Base-by-base conservation (phyloP, 2,329 filamentous ascomycete species). In the Chrysoporthe austroafricana region DNA sequence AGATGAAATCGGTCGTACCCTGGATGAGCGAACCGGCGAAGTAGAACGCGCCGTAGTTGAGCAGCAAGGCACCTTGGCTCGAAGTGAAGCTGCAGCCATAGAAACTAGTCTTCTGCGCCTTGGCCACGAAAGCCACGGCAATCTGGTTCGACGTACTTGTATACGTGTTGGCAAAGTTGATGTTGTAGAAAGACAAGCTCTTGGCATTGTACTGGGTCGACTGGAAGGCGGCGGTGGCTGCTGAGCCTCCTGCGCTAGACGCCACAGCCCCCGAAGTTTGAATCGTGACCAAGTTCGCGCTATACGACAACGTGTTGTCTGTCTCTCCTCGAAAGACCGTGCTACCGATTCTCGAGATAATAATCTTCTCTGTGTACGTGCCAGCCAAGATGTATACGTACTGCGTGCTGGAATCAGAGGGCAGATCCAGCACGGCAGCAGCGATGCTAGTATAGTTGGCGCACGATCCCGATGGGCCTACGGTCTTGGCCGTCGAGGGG, bases 351-450 rank as follows among this genome's bases (percentile, higher is more conserved):
- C 83, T 77, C 13, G 63, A 52, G 61, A 87, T 78, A 72, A 80
- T 82, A 63, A 86, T 81, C 72, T 86, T 84, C 73, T 86, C 84
- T 26, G 77, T 76, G 77, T 87, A 86, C 48, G 81, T 84, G 2
- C 85, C 85, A 44, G 81, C 76, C 69, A 84, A 74, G 72, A 87
- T 84, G 76, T 85, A 86, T 75, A 86, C 85, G 70, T 78, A 81
- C 69, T 85, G 83, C 7, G 78, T 78, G 1, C 75, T 70, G 7
- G 79, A 80, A 36, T 78, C 77, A 16, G 77, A 75, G 63, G 79
- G 80, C 16, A 86, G 77, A 14, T 82, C 82, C 63, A 82, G 74
- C 57, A 87, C 80, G 14, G 84, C 84, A 26, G 78, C 75, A 71
- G 82, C 79, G 58, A 86, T 78, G 57, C 56, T 64, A 50, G 59